Evolutionary conservation across 1,139 yeast species (phyloP).

Genomic region (Ogataea hybrid): DNA sequence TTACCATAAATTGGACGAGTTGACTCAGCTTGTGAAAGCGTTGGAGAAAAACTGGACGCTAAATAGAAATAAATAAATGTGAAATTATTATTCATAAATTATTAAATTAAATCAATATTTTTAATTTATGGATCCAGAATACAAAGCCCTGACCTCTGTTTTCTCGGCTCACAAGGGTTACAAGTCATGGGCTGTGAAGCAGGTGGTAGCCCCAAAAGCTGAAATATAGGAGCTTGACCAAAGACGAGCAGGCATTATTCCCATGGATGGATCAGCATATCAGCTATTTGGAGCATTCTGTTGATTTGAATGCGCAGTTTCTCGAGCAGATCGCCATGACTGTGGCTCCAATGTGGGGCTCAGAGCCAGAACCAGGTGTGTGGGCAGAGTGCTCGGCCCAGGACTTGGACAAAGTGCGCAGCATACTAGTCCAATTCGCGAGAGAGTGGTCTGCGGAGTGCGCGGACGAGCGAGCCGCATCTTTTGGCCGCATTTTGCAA

Average conservation of each 20-base stretch:
- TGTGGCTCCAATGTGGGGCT: slow-evolving; percentile 57
- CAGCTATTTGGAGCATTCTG: slow-evolving; percentile 42
- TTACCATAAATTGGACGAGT: slow-evolving; percentile 46
- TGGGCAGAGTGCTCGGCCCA: slow-evolving; percentile 47
- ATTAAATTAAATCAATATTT: too few relatives aligned
- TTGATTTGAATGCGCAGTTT: slow-evolving; percentile 50
- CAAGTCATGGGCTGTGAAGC: slow-evolving; percentile 32
- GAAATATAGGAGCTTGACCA: slow-evolving; percentile 38
- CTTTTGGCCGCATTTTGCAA: slow-evolving; percentile 45
- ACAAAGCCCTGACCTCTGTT: slow-evolving; percentile 29
- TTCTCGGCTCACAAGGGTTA: slow-evolving; percentile 31
- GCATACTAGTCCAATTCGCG: slow-evolving; percentile 59
- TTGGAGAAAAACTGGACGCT: slow-evolving; percentile 15
- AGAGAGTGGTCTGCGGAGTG: slow-evolving; percentile 82
- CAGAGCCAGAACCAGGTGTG: slow-evolving; percentile 36
- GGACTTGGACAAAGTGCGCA: slow-evolving; percentile 62
- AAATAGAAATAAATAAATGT: background rate
- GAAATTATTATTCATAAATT: background rate
- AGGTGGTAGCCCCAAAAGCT: slow-evolving; percentile 32
- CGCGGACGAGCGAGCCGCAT: slow-evolving; percentile 44
- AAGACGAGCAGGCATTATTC: slow-evolving; percentile 42
- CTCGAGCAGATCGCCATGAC: slow-evolving; percentile 44
- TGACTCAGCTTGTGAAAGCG: slow-evolving; percentile 41
- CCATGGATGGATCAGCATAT: slow-evolving; percentile 55
- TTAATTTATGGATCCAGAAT: slow-evolving; percentile 21